phyloP scores from a whole-genome alignment of 768 basidiomycete genomes.

The Cubamyces sp. region DNA sequence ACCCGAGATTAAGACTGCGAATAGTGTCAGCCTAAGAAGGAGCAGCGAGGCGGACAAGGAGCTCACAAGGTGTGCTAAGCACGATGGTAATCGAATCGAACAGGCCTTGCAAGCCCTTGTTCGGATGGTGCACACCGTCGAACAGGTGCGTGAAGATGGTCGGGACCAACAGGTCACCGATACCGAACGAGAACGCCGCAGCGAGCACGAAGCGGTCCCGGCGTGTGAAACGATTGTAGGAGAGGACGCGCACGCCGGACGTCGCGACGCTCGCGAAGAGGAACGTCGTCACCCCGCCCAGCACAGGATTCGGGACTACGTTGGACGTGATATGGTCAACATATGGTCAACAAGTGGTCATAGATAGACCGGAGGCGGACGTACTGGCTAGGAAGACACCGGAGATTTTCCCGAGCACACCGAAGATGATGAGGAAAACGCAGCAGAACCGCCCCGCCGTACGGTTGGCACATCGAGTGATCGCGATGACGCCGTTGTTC shows the following conservation, averaged over 20 bases:
- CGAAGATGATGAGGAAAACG: slow-evolving; percentile 77
- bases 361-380: slow-evolving; percentile 29
- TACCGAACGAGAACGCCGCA: slow-evolving; percentile 67
- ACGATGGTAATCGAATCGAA: slow-evolving; percentile 82
- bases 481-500: slow-evolving; percentile 83
- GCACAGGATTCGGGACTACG: slow-evolving; percentile 73
- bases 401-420: slow-evolving; percentile 79
- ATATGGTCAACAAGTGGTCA: not conserved
- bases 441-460: slow-evolving; percentile 82
- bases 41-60: not conserved
- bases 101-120: slow-evolving; percentile 63
- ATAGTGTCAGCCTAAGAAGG: not conserved
- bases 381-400: slow-evolving; percentile 80
- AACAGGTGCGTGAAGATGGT: slow-evolving; percentile 72
- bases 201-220: slow-evolving; percentile 71
- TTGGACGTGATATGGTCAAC: not conserved
- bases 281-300: slow-evolving; percentile 88
- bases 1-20: slow-evolving; percentile 46
- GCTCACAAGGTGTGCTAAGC: slow-evolving; percentile 79
- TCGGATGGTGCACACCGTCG: slow-evolving; percentile 57
- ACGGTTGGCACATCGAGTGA: slow-evolving; percentile 84
- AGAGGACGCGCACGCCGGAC: slow-evolving; percentile 73
- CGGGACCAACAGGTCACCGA: slow-evolving; percentile 72
- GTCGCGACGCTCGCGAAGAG: slow-evolving; percentile 76
- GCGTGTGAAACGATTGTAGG: slow-evolving; percentile 60